Conservation (phyloP, 2,329 filamentous ascomycete genomes). For the Alternaria gaisen region DNA sequence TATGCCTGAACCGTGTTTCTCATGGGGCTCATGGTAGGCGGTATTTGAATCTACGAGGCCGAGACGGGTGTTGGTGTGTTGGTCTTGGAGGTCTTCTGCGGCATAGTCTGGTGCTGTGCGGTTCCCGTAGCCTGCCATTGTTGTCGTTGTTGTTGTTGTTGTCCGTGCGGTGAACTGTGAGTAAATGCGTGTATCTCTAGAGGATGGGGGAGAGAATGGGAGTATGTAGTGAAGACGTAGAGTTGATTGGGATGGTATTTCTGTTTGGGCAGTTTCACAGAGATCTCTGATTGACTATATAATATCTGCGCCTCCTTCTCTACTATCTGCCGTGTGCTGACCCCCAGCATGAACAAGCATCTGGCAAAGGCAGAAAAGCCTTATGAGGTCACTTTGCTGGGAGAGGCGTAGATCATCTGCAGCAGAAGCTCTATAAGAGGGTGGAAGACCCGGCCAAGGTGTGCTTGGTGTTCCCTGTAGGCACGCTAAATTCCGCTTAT, state of each 20-base stretch:
- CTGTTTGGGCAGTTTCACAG: background rate
- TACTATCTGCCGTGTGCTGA: background rate
- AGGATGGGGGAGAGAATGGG: background rate
- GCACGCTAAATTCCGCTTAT: slow-evolving; percentile 13
- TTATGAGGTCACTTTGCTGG: slow-evolving; percentile 43
- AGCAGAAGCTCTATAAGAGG: slow-evolving; percentile 28
- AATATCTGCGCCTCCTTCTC: background rate
- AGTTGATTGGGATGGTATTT: background rate
- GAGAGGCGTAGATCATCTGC: slow-evolving; percentile 19
- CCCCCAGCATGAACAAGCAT: background rate
- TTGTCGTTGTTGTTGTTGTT: slow-evolving; percentile 18
- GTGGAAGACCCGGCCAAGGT: slow-evolving; percentile 28
- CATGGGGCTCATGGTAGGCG: slow-evolving; percentile 39
- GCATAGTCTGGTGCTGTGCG: slow-evolving; percentile 36
- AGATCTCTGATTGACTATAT: slow-evolving; percentile 2
- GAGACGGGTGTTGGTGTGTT: slow-evolving; percentile 43
- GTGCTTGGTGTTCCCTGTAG: slow-evolving; percentile 29
- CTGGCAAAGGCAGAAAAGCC: slow-evolving; percentile 20
- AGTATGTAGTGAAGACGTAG: background rate
- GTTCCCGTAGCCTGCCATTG: slow-evolving; percentile 51
- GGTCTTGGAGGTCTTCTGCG: slow-evolving; percentile 22
- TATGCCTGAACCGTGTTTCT: slow-evolving; percentile 43
- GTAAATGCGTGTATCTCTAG: background rate
- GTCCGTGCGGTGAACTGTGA: background rate
- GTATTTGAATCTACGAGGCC: slow-evolving; percentile 33